Evolutionary conservation across 2,329 filamentous ascomycete genomes (phyloP).

Genomic region (Trichoderma sp.): DNA sequence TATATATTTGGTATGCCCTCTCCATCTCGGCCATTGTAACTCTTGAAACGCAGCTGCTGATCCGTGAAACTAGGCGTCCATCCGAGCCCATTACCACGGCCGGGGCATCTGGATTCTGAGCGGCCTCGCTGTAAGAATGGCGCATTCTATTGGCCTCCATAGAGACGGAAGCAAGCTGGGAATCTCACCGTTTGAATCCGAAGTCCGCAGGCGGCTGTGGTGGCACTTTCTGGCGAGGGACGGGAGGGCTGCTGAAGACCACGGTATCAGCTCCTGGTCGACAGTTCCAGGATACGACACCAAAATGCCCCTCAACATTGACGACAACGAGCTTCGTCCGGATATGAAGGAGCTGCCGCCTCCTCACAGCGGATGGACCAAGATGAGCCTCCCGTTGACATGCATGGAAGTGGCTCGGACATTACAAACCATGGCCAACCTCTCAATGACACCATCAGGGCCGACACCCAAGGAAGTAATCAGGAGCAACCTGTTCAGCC

Average conservation of each 20-base stretch:
- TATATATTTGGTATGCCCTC: conserved; percentile 41
- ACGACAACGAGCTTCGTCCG: conserved; percentile 48
- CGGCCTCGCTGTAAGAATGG: conserved; percentile 49
- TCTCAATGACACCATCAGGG: conserved; percentile 27
- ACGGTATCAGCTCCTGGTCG: conserved; percentile 43
- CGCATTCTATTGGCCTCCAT: conserved; percentile 56
- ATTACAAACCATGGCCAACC: conserved; percentile 31
- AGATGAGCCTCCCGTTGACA: conserved; percentile 59
- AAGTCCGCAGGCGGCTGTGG: conserved; percentile 59
- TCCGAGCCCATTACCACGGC: conserved; percentile 39
- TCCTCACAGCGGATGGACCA: conserved; percentile 55
- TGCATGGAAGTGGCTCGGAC: conserved; percentile 49
- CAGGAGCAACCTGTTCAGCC: conserved; percentile 45
- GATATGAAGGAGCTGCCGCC: conserved; percentile 43
- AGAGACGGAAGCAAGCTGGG: conserved; percentile 50
- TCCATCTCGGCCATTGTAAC: too few relatives aligned
- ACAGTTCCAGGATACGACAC: conserved; percentile 21
- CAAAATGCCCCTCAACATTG: conserved; percentile 45
- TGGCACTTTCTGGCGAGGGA: conserved; percentile 55
- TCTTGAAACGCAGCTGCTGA: neutral
- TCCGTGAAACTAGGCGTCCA: conserved; percentile 29
- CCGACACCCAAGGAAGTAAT: conserved; percentile 33
- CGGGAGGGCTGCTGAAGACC: conserved; percentile 55
- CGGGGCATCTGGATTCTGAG: conserved; percentile 44
- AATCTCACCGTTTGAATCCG: conserved; percentile 55